Conservation (phyloP, 164 flowering plant species). For the Kalanchoe fedtschenkoi region DNA sequence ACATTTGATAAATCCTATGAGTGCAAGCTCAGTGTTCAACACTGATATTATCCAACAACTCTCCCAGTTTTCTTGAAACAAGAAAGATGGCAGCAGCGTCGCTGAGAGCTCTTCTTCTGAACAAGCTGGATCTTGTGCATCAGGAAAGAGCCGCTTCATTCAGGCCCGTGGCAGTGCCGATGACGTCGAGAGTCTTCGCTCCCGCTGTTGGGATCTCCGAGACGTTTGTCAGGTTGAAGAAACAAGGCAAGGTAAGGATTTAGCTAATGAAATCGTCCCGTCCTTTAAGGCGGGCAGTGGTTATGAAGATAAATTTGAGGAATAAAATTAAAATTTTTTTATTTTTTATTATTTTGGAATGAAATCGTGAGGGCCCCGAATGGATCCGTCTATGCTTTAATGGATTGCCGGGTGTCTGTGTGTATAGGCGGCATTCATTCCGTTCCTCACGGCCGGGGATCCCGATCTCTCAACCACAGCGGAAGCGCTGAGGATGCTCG, state of each 20-base stretch:
- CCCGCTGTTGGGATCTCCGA: conserved; percentile 45
- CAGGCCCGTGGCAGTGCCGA: conserved; percentile 30
- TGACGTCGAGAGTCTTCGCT: no score
- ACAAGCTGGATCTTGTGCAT: no score
- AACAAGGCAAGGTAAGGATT: conserved; percentile 52
- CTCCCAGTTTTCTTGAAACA: background rate
- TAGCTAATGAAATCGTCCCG: conserved; percentile 1
- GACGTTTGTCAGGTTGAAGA: conserved; percentile 49
- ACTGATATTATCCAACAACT: no score
- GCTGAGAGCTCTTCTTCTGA: no score
- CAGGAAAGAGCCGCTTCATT: background rate
- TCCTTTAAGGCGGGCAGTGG: no score
- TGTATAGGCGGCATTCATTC: conserved; percentile 75
- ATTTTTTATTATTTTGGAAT: no score
- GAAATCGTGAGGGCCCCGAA: background rate
- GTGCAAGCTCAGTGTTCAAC: no score
- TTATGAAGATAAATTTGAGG: background rate
- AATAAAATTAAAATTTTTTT: background rate
- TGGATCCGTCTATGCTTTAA: background rate
- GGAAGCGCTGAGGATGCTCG: conserved; percentile 76
- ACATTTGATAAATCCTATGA: no score
- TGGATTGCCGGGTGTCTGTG: background rate
- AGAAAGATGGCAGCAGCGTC: background rate
- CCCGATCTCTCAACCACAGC: conserved; percentile 86
- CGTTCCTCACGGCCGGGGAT: conserved; percentile 56